Base-by-base conservation (phyloP, 1,284 basidiomycete genomes). In the Athelia psychrophila region DNA sequence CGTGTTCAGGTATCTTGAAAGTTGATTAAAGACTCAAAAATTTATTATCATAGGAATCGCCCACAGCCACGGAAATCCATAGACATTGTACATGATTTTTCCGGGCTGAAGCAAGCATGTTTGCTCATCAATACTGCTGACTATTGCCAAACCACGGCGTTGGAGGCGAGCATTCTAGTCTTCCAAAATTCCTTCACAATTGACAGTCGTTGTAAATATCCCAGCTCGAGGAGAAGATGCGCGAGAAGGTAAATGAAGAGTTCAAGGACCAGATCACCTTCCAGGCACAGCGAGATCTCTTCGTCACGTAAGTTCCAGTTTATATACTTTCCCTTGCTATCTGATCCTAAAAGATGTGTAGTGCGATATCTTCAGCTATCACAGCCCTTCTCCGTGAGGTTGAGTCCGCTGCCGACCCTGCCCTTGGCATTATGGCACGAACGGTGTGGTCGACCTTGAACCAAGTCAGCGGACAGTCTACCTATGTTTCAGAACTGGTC, bases 111-210 rank as follows among this genome's bases (percentile, higher is more conserved):
- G 58, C 91, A 89, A 56, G 84, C 91, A 1, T 94, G 91, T 62
- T 74, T 93, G 18, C 74, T 97, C 20, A 86, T 99, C 64, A 99
- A 99, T 64, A 99, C 97, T 0, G 95, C 95, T 2, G 96, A 99
- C 63, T 99, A 99, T 69, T 99, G 97, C 67, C 89, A 94, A 60
- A 88, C 84, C 3, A 99, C 96, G 1, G 91, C 94, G 2, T 66
- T 84, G 19, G 94, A 97, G 78, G 92, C 86, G 59, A 19, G 70
- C 38, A 30, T 19, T 49, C 15, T 6, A 35, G 48, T n/a, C n/a
- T n/a, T n/a, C n/a, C n/a, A n/a, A n/a, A n/a, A 18, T 23, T 16
- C 24, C 19, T 24, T 42, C 10, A 48, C 19, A 45, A 2, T 16
- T 27, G 48, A 45, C 52, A 35, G 42, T 44, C 20, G 19, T 18